Evolutionary conservation across 1,139 yeast species (phyloP).

Genomic region (Blastobotrys raffinosifermentans): DNA sequence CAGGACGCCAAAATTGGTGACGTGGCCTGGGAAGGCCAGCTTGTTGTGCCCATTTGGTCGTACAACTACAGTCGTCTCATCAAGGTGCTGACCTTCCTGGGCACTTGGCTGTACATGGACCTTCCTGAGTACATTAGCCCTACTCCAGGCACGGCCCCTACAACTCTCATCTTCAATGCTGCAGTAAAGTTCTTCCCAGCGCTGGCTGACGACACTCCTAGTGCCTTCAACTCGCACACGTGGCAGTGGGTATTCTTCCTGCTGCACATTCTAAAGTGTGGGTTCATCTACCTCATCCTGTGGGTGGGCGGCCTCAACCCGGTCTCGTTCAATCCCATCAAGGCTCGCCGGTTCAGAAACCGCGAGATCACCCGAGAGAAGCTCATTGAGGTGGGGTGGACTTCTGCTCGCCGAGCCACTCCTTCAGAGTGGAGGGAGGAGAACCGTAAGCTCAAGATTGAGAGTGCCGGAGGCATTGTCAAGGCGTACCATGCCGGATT

Average conservation of each 20-base stretch:
- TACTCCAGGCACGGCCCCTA: slow-evolving; percentile 83
- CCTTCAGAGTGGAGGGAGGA: slow-evolving; percentile 65
- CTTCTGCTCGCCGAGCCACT: slow-evolving; percentile 74
- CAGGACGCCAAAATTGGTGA: slow-evolving; percentile 37
- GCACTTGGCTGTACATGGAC: slow-evolving; percentile 84
- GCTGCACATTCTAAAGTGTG: slow-evolving; percentile 61
- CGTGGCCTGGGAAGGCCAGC: slow-evolving; percentile 83
- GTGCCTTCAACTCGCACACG: slow-evolving; percentile 35
- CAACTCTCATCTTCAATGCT: slow-evolving; percentile 48
- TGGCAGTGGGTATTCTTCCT: slow-evolving; percentile 66
- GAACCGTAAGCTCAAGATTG: slow-evolving; percentile 60
- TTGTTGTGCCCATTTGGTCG: slow-evolving; percentile 77
- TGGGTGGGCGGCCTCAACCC: slow-evolving; percentile 79
- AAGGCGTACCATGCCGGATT: slow-evolving; percentile 72
- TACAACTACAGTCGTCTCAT: slow-evolving; percentile 46
- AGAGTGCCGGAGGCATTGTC: slow-evolving; percentile 70
- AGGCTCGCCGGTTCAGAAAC: slow-evolving; percentile 22
- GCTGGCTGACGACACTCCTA: slow-evolving; percentile 15
- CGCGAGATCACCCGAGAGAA: slow-evolving; percentile 45
- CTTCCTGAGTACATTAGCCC: slow-evolving; percentile 85
- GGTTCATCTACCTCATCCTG: slow-evolving; percentile 51
- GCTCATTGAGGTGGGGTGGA: slow-evolving; percentile 78
- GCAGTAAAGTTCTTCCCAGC: slow-evolving; percentile 29
- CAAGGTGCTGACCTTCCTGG: slow-evolving; percentile 42
- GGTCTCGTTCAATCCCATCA: slow-evolving; percentile 43